Base-by-base conservation (phyloP, 306 rosid genomes). In the Malus fusca region DNA sequence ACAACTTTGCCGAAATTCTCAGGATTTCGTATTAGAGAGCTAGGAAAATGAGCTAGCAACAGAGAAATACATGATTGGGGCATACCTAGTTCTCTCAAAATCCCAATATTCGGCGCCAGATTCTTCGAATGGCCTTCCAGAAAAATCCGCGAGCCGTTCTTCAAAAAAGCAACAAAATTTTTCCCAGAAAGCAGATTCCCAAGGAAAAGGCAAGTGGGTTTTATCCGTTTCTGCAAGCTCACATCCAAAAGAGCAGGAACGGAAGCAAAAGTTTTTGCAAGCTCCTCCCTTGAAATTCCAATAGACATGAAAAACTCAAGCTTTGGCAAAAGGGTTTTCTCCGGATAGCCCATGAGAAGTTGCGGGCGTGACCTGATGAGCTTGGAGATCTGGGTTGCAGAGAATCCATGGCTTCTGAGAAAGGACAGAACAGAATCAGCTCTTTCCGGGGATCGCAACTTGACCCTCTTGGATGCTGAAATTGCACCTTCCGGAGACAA, bases 31-130 rank as follows among this genome's bases (percentile, higher is more conserved):
- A 71, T 7, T 14, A 78, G 35, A 17, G 46, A 21, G 26, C 30
- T 28, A 5, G 56, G 71, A 18, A 71, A 66, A 30, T 31, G 9
- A 3, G 3, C 1, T 21, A 82, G 53, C 58, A 83, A 18, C 4
- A 8, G 12, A 40, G 11, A 60, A 42, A 82, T 60, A 33, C 35
- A 60, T 22, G 18, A 14, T 14, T 13, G 66, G 21, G 66, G 66
- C 66, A 60, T 25, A 8, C 90, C 87, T 22, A 25, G 21, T 40
- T 78, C 53, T 72, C 76, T 79, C 82, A 84, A 55, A 76, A 66
- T 30, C 61, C 33, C 46, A 13, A 85, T 21, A 48, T 85, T 84
- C 1, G 30, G 40, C 71, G 23, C 64, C 11, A 74, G 30, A 42
- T 40, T 60, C 30, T 60, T 58, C 7, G 30, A 58, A 6, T 22